phyloP scores from a whole-genome alignment of 2,329 filamentous ascomycete species.

The Colletotrichum nymphaeae region DNA sequence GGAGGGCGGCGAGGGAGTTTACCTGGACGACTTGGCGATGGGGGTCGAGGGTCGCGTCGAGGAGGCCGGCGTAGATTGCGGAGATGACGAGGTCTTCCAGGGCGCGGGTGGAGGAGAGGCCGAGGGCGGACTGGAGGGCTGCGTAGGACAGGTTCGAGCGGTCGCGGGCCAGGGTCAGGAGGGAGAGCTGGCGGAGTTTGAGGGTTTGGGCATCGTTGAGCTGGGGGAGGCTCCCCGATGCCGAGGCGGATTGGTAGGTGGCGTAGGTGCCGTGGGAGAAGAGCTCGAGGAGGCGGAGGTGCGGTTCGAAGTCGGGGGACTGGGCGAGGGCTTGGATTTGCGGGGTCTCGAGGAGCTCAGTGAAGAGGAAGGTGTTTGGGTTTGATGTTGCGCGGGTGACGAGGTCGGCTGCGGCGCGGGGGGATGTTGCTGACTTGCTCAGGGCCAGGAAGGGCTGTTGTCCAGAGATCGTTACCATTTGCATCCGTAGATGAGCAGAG shows the following conservation, averaged over 20 bases:
- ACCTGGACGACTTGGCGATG: constrained; percentile 79
- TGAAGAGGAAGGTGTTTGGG: constrained; percentile 91
- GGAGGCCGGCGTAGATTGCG: constrained; percentile 86
- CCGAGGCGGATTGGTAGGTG: constrained; percentile 67
- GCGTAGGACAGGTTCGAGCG: constrained; percentile 78
- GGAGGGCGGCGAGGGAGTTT: constrained; percentile 83
- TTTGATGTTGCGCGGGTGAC: constrained; percentile 90
- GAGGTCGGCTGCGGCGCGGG: constrained; percentile 86
- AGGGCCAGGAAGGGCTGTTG: constrained; percentile 89
- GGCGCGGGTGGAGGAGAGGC: constrained; percentile 72
- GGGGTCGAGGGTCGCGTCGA: constrained; percentile 87
- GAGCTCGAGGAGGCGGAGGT: constrained; percentile 82
- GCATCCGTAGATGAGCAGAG: neutral
- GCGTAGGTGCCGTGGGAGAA: constrained; percentile 94
- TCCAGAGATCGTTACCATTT: constrained; percentile 36
- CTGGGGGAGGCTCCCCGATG: constrained; percentile 65
- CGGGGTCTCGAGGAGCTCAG: constrained; percentile 86
- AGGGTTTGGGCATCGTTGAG: constrained; percentile 79
- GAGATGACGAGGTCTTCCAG: constrained; percentile 90
- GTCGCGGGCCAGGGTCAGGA: constrained; percentile 82
- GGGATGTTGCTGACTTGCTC: constrained; percentile 85
- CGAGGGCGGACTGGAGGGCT: constrained; percentile 74
- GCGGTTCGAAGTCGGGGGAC: constrained; percentile 67
- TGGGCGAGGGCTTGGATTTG: constrained; percentile 80
- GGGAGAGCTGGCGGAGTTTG: constrained; percentile 91